phyloP scores from a whole-genome alignment of 1,284 basidiomycete genomes.

The Kalmanozyma brasiliensis region DNA sequence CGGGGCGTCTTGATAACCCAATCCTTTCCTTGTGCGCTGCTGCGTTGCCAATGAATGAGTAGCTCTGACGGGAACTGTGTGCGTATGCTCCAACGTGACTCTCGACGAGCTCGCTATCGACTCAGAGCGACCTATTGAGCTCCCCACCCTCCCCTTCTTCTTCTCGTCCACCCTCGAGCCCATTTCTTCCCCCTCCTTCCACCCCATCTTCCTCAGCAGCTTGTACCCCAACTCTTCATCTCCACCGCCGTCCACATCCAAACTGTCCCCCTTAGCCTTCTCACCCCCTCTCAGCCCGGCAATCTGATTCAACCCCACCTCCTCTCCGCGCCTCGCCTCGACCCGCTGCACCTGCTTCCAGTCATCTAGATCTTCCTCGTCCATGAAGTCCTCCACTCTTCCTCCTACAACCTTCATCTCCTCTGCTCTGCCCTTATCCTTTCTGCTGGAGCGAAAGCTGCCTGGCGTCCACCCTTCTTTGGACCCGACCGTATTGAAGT shows the following conservation, averaged over 20 bases:
- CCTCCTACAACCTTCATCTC: no score
- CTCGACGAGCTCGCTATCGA: slow-evolving; percentile 7
- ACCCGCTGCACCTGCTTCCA: slow-evolving; percentile 78
- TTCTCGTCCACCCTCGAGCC: slow-evolving; percentile 86
- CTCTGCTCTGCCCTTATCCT: slow-evolving; percentile 62
- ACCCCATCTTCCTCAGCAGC: slow-evolving; percentile 92
- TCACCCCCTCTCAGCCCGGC: slow-evolving; percentile 17
- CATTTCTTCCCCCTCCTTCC: slow-evolving; percentile 90
- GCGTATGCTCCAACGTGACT: slow-evolving; percentile 71
- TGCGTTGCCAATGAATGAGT: no score
- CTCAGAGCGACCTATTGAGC: slow-evolving; percentile 7
- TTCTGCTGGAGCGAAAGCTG: slow-evolving; percentile 75
- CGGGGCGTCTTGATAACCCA: slow-evolving; percentile 71
- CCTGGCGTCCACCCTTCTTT: slow-evolving; percentile 97
- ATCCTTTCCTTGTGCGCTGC: slow-evolving; percentile 73
- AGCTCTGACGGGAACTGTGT: no score
- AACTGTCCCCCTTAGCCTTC: no score
- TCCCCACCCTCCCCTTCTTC: slow-evolving; percentile 73
- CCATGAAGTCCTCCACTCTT: slow-evolving; percentile 93
- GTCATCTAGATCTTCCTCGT: slow-evolving; percentile 93
- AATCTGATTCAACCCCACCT: slow-evolving; percentile 5
- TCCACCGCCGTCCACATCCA: background rate
- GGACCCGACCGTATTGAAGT: slow-evolving; percentile 94
- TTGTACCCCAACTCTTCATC: slow-evolving; percentile 57
- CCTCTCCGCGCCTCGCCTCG: slow-evolving; percentile 20